Evolutionary conservation across 169 alveolate genomes (phyloP), one percentile per base, ranked within the genome.

Genomic region (Nephromyces sp.): DNA sequence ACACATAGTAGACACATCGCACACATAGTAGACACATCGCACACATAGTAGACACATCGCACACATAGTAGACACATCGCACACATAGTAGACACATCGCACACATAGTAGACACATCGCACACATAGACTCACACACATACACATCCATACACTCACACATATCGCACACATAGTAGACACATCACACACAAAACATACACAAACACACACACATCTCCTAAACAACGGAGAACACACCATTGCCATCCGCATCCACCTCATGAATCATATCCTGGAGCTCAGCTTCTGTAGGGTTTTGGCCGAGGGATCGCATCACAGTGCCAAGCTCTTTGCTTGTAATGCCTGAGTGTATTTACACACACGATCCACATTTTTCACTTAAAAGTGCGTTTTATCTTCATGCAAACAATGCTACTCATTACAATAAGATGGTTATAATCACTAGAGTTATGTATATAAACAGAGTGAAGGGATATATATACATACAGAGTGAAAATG

Each of bases 201-300:
- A 29, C 3, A 32, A 29, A 6, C 3, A 43, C n/a, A 43, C 6
- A 68, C 6, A 6, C n/a, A 66, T 3, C 3, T 6, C 6, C 70
- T 5, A 3, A 31, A 3, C n/a, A 8, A 4, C 6, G 72, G 66
- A 6, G 66, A 1, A 33, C 72, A 6, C 67, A 75, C 93, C 98
- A 82, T 91, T 92, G 32, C 96, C 95, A 77, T 95, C 95, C 35
- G 95, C 90, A 80, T 96, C 95, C 52, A 93, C 93, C 80, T 95
- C 96, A 72, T 93, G 88, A 80, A 93, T 92, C 97, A 95, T 87
- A 83, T 95, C 98, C 75, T 94, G 88, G 51, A 95, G 77, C 78
- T 95, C 98, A 21, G 98, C 98, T 80, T 95, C 98, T 0, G 98
- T 95, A 63, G 98, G 98, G 77, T 95, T 95, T 80, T 92, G 98